Base-by-base conservation (phyloP, 2,329 filamentous ascomycete species). In the Colletotrichum abscissum region DNA sequence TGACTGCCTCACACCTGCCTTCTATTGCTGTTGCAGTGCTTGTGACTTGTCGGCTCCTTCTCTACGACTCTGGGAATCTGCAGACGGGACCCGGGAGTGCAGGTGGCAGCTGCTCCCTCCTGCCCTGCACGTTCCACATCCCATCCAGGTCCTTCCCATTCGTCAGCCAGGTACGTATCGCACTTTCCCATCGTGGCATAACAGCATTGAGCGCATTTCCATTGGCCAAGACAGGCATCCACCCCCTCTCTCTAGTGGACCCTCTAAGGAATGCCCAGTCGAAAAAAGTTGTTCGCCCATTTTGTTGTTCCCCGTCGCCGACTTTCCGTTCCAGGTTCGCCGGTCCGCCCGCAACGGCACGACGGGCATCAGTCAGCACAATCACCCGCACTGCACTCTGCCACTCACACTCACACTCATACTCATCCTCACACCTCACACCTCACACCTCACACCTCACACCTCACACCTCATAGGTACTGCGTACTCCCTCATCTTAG, bases 141-240 rank as follows among this genome's bases (percentile, higher is more conserved):
- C 60, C 68, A 55, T 52, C 55, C 54, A 66, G 55, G 42, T 26
- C 28, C 22, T 16, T 26, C 46, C 33, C 56, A 33, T 67, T 65
- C 54, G 67, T 58, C 68, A 55, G 46, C 35, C 24, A 54, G 35
- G 42, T 55, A 72, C 69, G 69, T 64, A 59, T 24, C 57, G 46
- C 42, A 19, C 28, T 66, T 63, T 49, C 49, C 56, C 49, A n/a
- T 30, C 28, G 22, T 19, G 35, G 62, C 55, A 56, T 42, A 64
- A 67, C 56, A 7, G 49, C 67, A 67, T 49, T 67, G 56, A 62
- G 68, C 35, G 55, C 19, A 26, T 67, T 67, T 71, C n/a, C 14
- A 71, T 71, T 71, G 68, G 68, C 30, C 22, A 7, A 6, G n/a
- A 12, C 7, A 26, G 22, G 42, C 42, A 49, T 49, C 28, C 9